A percentile compares a stretch with the other conserved stretches of the same genome.
Evolutionary conservation across 2,329 filamentous ascomycete species (phyloP).

Genomic region (Trichoderma hamatum): DNA sequence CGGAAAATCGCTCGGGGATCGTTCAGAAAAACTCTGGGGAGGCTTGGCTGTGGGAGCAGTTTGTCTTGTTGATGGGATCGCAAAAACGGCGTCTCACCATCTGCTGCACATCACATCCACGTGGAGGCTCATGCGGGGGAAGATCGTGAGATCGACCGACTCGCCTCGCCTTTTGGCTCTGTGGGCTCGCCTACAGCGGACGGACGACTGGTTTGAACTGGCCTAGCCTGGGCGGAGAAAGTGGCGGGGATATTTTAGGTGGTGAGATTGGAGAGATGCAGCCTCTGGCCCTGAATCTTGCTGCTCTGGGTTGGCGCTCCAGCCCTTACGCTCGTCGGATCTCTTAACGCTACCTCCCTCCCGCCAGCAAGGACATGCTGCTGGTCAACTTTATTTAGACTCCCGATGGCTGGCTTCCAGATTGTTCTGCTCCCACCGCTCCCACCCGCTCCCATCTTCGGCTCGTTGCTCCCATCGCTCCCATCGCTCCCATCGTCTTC

Average conservation of each 20-base stretch:
- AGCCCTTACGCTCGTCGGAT: constrained; percentile 21
- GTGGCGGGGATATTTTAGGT: constrained; percentile 6
- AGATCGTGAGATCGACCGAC: constrained; percentile 21
- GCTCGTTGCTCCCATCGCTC: constrained; percentile 7
- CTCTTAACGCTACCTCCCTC: constrained; percentile 24
- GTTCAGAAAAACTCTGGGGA: neutral
- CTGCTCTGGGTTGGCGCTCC: constrained; percentile 24
- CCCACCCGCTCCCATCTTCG: neutral
- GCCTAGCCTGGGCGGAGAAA: constrained; percentile 19
- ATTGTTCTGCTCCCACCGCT: neutral
- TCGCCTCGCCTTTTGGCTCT: constrained; percentile 9
- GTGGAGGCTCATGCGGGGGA: constrained; percentile 17
- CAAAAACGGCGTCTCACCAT: neutral
- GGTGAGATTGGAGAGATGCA: constrained; percentile 25
- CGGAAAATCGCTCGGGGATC: neutral
- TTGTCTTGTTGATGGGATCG: neutral
- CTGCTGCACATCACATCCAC: constrained; percentile 21
- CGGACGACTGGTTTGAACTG: neutral
- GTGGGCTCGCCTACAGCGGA: constrained; percentile 6
- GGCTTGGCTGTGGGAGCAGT: neutral
- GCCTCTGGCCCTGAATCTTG: constrained; percentile 19
- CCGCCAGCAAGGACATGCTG: constrained; percentile 21
- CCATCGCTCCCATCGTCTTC: neutral
- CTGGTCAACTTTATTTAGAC: constrained; percentile 20
- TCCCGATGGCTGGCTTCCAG: constrained; percentile 6